Conservation (phyloP, 441 rosid genomes). For the Pelargonium myrrhifolium region DNA sequence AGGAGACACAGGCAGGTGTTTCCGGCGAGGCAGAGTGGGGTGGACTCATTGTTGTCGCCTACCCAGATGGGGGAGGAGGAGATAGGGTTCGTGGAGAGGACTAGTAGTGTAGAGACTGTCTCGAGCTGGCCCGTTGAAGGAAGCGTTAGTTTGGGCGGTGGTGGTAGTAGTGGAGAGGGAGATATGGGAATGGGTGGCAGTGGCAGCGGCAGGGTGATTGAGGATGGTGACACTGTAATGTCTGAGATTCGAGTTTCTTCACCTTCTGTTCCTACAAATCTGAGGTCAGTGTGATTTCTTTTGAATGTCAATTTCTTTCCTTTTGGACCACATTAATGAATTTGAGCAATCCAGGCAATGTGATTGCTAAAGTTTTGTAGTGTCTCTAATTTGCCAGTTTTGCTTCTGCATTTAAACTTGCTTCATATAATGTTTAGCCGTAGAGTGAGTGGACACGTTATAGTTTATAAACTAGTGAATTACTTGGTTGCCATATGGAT, state of each 20-base stretch:
- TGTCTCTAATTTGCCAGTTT: background rate
- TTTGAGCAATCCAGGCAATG: background rate
- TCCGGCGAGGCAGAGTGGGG: background rate
- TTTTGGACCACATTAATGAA: background rate
- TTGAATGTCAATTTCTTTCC: background rate
- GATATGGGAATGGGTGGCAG: background rate
- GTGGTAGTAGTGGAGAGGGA: background rate
- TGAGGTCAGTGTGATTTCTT: conserved; percentile 7
- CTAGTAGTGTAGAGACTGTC: conserved; percentile 2
- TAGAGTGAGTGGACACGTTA: background rate
- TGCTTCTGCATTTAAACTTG: background rate
- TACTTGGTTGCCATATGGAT: background rate
- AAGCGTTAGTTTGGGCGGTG: background rate
- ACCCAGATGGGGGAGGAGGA: background rate
- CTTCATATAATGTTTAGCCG: background rate
- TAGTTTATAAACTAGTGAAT: background rate
- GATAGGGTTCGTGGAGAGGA: background rate
- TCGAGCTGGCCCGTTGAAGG: background rate
- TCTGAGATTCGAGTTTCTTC: background rate
- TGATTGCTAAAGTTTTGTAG: background rate
- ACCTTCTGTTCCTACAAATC: conserved; percentile 2
- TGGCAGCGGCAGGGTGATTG: background rate
- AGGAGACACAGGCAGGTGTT: conserved; percentile 22
- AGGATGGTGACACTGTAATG: background rate
- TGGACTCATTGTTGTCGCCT: background rate